Conservation (phyloP, 2,329 filamentous ascomycete genomes). For the Botryotinia narcissicola region DNA sequence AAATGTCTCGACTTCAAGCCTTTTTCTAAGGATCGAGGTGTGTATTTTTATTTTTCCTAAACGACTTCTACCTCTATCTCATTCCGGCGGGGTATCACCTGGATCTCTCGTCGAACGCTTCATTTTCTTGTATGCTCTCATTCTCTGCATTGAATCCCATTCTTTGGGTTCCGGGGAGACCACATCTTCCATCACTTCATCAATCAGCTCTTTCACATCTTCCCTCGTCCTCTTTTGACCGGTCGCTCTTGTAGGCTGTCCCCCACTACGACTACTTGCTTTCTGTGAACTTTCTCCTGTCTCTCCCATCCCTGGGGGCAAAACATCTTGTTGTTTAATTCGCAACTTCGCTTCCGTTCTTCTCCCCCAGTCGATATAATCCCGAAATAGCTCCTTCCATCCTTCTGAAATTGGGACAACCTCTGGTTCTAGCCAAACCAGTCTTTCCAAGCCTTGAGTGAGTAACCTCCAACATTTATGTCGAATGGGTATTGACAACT, state of each 20-base stretch:
- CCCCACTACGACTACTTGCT: background rate
- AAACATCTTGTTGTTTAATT: background rate
- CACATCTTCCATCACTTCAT: background rate
- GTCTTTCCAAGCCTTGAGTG: background rate
- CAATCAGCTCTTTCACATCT: background rate
- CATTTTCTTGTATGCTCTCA: background rate
- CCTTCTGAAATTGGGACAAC: background rate
- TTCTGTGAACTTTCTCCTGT: background rate
- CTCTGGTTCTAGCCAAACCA: background rate
- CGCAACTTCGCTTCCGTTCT: background rate
- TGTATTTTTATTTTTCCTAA: background rate
- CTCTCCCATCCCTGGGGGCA: background rate
- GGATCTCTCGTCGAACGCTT: background rate
- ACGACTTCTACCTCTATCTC: background rate
- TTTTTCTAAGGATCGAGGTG: background rate
- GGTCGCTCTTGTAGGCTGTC: background rate
- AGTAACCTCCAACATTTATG: background rate
- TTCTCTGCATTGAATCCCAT: too few species aligned
- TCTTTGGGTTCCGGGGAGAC: background rate
- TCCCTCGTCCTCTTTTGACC: background rate
- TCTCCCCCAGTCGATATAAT: background rate
- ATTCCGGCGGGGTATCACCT: background rate
- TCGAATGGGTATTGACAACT: background rate
- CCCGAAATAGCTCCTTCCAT: background rate
- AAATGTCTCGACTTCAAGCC: background rate